These are phyloP conservation scores for Colletotrichum sp. DNA, from an alignment of 2,329 filamentous ascomycete species.

Conservation along the genomic window DNA sequence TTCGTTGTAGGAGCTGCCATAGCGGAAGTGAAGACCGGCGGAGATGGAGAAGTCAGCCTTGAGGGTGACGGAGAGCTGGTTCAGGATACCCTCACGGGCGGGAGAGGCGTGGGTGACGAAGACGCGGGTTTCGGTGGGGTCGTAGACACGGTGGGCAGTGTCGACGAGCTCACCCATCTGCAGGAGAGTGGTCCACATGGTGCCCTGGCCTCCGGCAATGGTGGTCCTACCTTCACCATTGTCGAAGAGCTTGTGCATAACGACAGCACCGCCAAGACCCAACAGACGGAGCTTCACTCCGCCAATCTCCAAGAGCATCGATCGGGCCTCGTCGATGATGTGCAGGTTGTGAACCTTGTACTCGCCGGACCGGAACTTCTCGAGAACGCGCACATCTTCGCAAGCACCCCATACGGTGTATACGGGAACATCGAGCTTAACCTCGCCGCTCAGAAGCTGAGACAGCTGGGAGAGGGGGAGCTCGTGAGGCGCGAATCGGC, in stretches of 20 bases:
- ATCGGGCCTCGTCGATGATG: conserved; percentile 98
- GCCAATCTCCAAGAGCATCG: conserved; percentile 90
- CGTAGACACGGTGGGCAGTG: conserved; percentile 97
- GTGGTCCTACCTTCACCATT: conserved; percentile 98
- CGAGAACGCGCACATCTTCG: conserved; percentile 95
- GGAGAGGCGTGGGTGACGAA: conserved; percentile 98
- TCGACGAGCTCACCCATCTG: conserved; percentile 99
- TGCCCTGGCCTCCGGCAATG: conserved; percentile 96
- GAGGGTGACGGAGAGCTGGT: conserved; percentile 95
- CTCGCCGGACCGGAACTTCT: conserved; percentile 96
- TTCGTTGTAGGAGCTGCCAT: conserved; percentile 99
- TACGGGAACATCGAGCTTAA: conserved; percentile 93
- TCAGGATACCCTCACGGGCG: conserved; percentile 92
- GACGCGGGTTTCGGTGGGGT: conserved; percentile 94
- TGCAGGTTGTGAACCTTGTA: conserved; percentile 98
- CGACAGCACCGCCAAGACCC: conserved; percentile 92
- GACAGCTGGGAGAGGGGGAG: conserved; percentile 92
- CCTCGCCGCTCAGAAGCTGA: conserved; percentile 83
- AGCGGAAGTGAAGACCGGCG: conserved; percentile 96
- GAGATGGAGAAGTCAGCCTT: conserved; percentile 99
- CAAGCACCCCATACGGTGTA: conserved; percentile 99
- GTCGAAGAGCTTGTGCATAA: conserved; percentile 99
- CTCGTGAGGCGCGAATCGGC: conserved; percentile 79
- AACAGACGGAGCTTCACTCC: conserved; percentile 95
- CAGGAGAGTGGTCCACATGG: conserved; percentile 98